Evolutionary conservation across 768 basidiomycete genomes (phyloP), one percentile per base, ranked within the genome.

Genomic region (Chalciporus piperatus): DNA sequence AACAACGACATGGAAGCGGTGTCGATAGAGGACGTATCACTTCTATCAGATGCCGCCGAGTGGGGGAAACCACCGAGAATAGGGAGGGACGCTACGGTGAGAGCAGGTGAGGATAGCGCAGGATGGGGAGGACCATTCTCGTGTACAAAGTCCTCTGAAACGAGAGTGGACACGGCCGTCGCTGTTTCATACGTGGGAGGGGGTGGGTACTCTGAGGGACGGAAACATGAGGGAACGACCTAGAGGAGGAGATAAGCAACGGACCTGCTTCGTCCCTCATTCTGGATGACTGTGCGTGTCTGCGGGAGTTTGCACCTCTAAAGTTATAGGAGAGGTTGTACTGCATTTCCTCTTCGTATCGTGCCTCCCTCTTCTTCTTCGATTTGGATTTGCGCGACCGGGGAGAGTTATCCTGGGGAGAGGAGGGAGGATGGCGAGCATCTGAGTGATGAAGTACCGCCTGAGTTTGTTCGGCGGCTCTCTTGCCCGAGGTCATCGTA

Each of bases 111-210:
- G 47, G 44, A 45, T 27, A 65, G 55, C 19, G 60, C 56, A 37
- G 64, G 58, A 52, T 60, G 60, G 20, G 61, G 53, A 6, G 58
- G 62, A 41, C 58, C 68, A 44, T 45, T 57, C 55, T 57, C 61
- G 63, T 66, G 49, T 47, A 72, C 50, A 74, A 62, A 50, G 74
- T 76, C 20, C 72, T 70, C 50, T 61, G 74, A 63, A 59, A 77
- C 47, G 70, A 73, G 59, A 61, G 73, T 51, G 66, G 70, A 52
- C 64, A 76, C 48, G 70, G 78, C 62, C 6, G 76, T 73, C 13
- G 76, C 74, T 9, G 74, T 76, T 67, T 90, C 88, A 54, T 82
- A 81, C 58, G 89, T 87, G 12, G 86, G 81, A 23, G 89, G 88
- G 12, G 89, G 89, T 7, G 84, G 85, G 61, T 85, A 86, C 62